Evolutionary conservation across 305 asterid genomes (phyloP), one percentile per base, ranked within the genome.

Genomic region (Plantago rigida): DNA sequence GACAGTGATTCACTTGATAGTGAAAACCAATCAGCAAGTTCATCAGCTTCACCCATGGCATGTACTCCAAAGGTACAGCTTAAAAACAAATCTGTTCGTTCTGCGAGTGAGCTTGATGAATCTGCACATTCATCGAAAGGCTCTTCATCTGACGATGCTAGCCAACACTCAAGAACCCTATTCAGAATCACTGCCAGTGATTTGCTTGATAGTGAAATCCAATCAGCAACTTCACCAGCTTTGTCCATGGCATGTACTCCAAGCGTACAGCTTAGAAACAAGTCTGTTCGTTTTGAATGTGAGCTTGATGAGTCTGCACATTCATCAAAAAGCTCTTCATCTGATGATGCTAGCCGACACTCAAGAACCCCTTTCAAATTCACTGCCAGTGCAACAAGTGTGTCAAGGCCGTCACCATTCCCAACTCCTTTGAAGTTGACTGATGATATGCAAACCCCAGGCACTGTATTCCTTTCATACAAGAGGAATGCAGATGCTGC

Each of bases 381-480:
- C 39, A 67, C 71, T 47, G 75, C 67, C 66, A 64, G 41, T 51
- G 47, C 26, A n/a, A 47, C 17, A 24, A 61, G 70, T 62, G 59
- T 60, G 17, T 61, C 64, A 45, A 68, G 77, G 73, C 59, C 64
- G 31, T 80, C 87, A 0, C 87, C 95, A 51, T 76, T 80, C 68
- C 87, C 95, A 17, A 87, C 97, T 42, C 96, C 97, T 10, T 64
- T 85, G 65, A 84, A 82, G 66, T 71, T 90, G 58, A 75, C 75
- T 45, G 91, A 83, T 73, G 96, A 83, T 70, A 87, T 87, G 96
- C 94, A 87, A 71, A 87, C 96, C 15, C 97, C 96, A 19, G 97
- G 95, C 22, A 83, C 97, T 62, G 87, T 81, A 57, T 87, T 83
- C 69, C 88, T 94, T 59, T 67, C 82, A 63, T 72, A 78, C 69